phyloP scores from a whole-genome alignment of 805 yeast species.

The Hanseniaspora hatyaiensis region DNA sequence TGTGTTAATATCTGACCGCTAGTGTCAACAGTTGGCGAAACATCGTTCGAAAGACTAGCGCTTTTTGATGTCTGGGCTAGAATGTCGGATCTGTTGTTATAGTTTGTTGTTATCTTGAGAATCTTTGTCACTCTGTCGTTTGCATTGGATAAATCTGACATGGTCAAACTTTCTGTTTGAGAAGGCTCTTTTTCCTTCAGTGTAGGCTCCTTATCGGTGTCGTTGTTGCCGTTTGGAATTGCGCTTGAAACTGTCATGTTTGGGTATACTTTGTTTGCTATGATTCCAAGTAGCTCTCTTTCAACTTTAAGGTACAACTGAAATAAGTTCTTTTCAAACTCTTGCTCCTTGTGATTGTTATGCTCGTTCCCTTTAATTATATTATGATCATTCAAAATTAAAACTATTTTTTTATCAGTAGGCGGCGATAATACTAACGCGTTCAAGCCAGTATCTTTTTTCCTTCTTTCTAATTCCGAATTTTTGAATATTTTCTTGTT shows the following conservation, averaged over 20 bases:
- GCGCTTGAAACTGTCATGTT: not conserved
- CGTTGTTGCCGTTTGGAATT: not conserved
- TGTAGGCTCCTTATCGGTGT: not conserved
- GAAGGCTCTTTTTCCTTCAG: not conserved
- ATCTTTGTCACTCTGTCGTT: conserved; percentile 7
- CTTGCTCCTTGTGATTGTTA: not conserved
- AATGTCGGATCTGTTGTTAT: conserved; percentile 7
- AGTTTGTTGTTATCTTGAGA: not conserved
- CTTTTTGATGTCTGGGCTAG: too few relatives aligned
- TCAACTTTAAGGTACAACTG: conserved; percentile 3
- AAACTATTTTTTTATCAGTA: not conserved
- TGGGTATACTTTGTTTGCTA: not conserved
- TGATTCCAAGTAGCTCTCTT: not conserved
- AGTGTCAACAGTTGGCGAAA: not conserved
- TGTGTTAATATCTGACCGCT: not conserved
- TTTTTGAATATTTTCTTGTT: conserved; percentile 9
- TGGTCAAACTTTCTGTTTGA: not conserved
- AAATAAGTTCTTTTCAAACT: not conserved
- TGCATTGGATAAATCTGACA: not conserved
- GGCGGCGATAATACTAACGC: not conserved
- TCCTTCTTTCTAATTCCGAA: conserved; percentile 14
- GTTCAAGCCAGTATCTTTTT: not conserved
- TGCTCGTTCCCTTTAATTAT: not conserved
- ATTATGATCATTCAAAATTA: not conserved
- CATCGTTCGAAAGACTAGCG: too few relatives aligned